Percentiles rank a stretch among this genome's conserved stretches.
These are phyloP conservation scores for Oryza nivara DNA, from an alignment of 176 grass and related monocot species.

Conservation along the genomic window DNA sequence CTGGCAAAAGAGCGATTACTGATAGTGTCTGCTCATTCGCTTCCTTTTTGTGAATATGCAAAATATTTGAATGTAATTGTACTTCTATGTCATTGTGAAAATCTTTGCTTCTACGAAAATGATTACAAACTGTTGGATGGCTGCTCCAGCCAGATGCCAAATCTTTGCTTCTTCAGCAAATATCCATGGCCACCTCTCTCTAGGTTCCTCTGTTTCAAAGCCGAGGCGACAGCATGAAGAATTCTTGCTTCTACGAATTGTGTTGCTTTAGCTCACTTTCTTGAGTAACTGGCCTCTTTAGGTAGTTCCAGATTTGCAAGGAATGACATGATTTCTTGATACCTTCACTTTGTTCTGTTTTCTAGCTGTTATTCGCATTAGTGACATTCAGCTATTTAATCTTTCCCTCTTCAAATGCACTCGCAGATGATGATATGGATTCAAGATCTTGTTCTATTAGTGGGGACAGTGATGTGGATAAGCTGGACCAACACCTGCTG, in stretches of 20 bases:
- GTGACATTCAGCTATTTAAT: conserved; percentile 14
- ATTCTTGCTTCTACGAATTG: conserved; percentile 3
- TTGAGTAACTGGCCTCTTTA: not conserved
- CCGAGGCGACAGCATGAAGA: not conserved
- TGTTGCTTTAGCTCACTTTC: not conserved
- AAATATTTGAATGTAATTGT: not conserved
- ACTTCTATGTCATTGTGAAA: not conserved
- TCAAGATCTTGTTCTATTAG: conserved; percentile 59
- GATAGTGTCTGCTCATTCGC: not conserved
- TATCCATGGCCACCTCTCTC: no score
- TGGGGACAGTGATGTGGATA: conserved; percentile 68
- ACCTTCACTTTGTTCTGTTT: conserved; percentile 23
- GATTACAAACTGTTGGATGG: no score
- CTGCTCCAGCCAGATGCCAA: no score
- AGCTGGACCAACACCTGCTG: conserved; percentile 58
- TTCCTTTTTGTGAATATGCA: not conserved
- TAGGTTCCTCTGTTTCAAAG: not conserved
- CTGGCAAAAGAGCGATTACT: not conserved
- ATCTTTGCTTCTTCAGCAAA: no score
- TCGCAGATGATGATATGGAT: conserved; percentile 71
- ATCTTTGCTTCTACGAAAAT: no score
- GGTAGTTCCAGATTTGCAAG: not conserved
- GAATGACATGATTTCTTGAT: not conserved
- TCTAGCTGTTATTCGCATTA: not conserved
- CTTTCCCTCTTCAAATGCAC: not conserved